A percentile compares a stretch with the other conserved stretches of the same genome.
These are phyloP conservation scores for Yamadazyma tumulicola DNA, from an alignment of 805 yeast species.

Conservation along the genomic window DNA sequence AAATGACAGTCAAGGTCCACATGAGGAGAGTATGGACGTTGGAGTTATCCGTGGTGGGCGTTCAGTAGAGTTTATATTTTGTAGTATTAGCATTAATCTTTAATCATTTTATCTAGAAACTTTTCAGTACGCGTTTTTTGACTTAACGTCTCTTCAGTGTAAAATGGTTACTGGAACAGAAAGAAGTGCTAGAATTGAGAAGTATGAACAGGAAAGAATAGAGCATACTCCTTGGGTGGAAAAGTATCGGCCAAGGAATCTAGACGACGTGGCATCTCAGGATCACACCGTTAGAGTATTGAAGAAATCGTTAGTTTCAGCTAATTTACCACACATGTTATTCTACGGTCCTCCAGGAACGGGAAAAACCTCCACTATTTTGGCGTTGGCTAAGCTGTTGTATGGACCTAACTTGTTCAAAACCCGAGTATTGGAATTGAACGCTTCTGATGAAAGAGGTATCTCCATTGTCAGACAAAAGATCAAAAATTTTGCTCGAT, in stretches of 20 bases:
- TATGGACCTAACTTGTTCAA: slow-evolving; percentile 69
- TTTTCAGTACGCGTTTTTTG: background rate
- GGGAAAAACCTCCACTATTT: slow-evolving; percentile 84
- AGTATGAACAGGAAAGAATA: slow-evolving; percentile 38
- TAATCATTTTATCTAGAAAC: background rate
- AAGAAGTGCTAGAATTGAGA: slow-evolving; percentile 7
- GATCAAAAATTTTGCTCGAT: slow-evolving; percentile 80
- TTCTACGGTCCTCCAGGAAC: slow-evolving; percentile 95
- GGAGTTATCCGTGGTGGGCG: slow-evolving; percentile 87
- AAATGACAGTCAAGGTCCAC: slow-evolving; percentile 60
- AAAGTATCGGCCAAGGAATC: slow-evolving; percentile 83
- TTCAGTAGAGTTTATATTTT: slow-evolving; percentile 40
- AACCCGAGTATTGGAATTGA: slow-evolving; percentile 72
- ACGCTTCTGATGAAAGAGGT: slow-evolving; percentile 91
- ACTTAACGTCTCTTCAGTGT: slow-evolving; percentile 1
- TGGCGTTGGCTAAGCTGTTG: slow-evolving; percentile 75
- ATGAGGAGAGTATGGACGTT: slow-evolving; percentile 95
- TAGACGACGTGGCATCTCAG: slow-evolving; percentile 89
- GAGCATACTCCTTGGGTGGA: slow-evolving; percentile 88
- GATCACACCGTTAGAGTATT: slow-evolving; percentile 83
- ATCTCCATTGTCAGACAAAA: slow-evolving; percentile 83
- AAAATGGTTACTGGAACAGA: slow-evolving; percentile 2
- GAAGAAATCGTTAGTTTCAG: slow-evolving; percentile 70
- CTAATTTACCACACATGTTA: slow-evolving; percentile 87
- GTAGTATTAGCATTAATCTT: slow-evolving; percentile 3